A percentile compares a stretch with the other conserved stretches of the same genome.
Evolutionary conservation across 345 rosid genomes (phyloP).

Genomic region (Gossypium longicalyx): DNA sequence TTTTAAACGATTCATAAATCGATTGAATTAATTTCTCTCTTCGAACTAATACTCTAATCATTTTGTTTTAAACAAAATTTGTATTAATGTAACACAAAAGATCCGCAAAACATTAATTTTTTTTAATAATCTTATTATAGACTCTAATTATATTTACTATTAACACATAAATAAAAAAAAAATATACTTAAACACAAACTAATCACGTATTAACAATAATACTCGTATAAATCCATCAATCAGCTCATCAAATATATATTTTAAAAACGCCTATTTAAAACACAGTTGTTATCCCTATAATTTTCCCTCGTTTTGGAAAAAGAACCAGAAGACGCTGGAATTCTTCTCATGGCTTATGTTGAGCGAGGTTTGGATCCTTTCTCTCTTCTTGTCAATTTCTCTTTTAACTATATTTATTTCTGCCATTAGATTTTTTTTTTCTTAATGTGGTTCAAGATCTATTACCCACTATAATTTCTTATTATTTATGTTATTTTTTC

Average conservation of each 20-base stretch:
- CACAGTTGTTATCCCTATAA: background rate
- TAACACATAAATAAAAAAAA: too few species aligned
- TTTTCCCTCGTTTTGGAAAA: background rate
- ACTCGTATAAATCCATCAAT: too few species aligned
- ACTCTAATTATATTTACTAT: too few species aligned
- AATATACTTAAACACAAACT: accelerated
- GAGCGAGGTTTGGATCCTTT: constrained; percentile 2
- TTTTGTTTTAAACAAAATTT: too few species aligned
- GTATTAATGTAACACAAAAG: too few species aligned
- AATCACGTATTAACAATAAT: too few species aligned
- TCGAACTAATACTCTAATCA: too few species aligned
- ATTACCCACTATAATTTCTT: background rate
- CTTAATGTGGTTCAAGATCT: background rate
- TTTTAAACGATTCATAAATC: too few species aligned
- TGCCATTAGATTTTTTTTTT: background rate
- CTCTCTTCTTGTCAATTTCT: background rate
- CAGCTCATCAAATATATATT: too few species aligned
- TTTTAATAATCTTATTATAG: too few species aligned
- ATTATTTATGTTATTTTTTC: background rate
- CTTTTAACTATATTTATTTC: background rate
- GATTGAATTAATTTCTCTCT: too few species aligned
- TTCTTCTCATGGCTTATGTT: constrained; percentile 11
- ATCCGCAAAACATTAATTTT: too few species aligned
- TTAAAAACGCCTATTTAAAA: background rate
- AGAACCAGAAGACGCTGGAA: background rate